A percentile compares a stretch with the other conserved stretches of the same genome.
Evolutionary conservation across 331 rosid species (phyloP).

Genomic region (Saraca asoca): DNA sequence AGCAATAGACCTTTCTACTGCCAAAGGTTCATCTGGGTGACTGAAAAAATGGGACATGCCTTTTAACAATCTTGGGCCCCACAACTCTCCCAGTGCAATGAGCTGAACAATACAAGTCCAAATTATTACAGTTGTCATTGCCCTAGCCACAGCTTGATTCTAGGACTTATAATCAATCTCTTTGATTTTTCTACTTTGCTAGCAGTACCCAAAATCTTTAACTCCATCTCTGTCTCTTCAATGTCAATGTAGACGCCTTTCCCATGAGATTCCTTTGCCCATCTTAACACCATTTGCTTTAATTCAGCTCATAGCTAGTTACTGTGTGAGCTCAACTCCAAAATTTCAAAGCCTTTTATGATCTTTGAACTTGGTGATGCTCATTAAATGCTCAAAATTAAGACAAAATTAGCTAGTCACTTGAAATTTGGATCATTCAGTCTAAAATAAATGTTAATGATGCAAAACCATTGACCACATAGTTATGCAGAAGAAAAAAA

Average conservation of each 20-base stretch:
- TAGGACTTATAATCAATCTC: slow-evolving; percentile 52
- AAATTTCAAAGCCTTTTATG: slow-evolving; percentile 15
- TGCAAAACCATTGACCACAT: slow-evolving; percentile 36
- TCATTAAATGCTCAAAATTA: slow-evolving; percentile 38
- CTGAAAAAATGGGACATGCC: slow-evolving; percentile 44
- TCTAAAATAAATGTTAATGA: slow-evolving; percentile 33
- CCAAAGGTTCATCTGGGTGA: slow-evolving; percentile 21
- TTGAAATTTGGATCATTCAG: slow-evolving; percentile 37
- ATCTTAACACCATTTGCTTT: slow-evolving; percentile 43
- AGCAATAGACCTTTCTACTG: slow-evolving; percentile 12
- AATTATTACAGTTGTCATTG: slow-evolving; percentile 60
- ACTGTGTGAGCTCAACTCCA: slow-evolving; percentile 24
- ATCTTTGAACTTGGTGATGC: slow-evolving; percentile 36
- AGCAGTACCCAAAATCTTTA: slow-evolving; percentile 46
- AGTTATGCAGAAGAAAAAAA: slow-evolving; percentile 14
- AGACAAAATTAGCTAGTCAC: slow-evolving; percentile 18
- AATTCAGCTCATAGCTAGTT: slow-evolving; percentile 15
- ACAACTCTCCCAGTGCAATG: slow-evolving; percentile 51
- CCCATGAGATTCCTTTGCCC: slow-evolving; percentile 44
- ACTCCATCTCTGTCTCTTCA: slow-evolving; percentile 59
- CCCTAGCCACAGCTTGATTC: slow-evolving; percentile 65
- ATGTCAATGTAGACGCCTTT: slow-evolving; percentile 44
- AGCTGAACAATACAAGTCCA: slow-evolving; percentile 73
- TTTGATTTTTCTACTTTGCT: slow-evolving; percentile 56
- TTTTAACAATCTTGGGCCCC: slow-evolving; percentile 47